Conservation (phyloP, 2,329 filamentous ascomycete genomes). For the Scedosporium aurantiacum region DNA sequence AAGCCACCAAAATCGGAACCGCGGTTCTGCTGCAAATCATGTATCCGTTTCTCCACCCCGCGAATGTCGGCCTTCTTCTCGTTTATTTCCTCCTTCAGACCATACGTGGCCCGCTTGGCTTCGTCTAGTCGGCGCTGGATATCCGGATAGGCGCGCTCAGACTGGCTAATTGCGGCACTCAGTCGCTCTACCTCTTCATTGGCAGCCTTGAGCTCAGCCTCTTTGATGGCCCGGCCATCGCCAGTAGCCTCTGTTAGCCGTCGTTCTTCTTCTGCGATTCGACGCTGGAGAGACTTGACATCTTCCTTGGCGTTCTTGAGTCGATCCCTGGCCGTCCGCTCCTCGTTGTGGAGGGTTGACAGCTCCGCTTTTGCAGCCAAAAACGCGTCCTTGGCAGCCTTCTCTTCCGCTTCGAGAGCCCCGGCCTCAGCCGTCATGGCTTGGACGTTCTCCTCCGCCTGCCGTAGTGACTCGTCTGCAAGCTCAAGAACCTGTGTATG, state of each 20-base stretch:
- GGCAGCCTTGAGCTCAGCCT: slow-evolving; percentile 34
- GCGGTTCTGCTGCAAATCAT: slow-evolving; percentile 21
- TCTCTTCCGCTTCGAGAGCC: slow-evolving; percentile 29
- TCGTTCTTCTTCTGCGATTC: slow-evolving; percentile 43
- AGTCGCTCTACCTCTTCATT: slow-evolving; percentile 29
- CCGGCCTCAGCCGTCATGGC: slow-evolving; percentile 34
- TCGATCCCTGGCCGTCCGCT: slow-evolving; percentile 51
- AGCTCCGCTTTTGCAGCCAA: slow-evolving; percentile 42
- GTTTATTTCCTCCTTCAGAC: background rate
- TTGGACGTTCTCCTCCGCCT: slow-evolving; percentile 27
- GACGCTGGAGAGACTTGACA: slow-evolving; percentile 31
- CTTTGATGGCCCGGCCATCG: slow-evolving; percentile 53
- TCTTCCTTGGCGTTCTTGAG: slow-evolving; percentile 41
- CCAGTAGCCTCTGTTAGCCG: slow-evolving; percentile 60
- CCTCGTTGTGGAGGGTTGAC: slow-evolving; percentile 45
- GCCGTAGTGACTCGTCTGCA: slow-evolving; percentile 32
- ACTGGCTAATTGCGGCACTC: slow-evolving; percentile 14
- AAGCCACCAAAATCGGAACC: slow-evolving; percentile 55
- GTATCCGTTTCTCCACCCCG: slow-evolving; percentile 14
- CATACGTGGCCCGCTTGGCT: slow-evolving; percentile 1
- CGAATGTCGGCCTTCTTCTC: slow-evolving; percentile 14
- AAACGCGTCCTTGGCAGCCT: slow-evolving; percentile 32
- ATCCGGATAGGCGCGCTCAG: background rate
- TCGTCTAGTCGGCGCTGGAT: background rate
- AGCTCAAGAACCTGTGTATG: slow-evolving; percentile 38